phyloP scores from a whole-genome alignment of 2,329 filamentous ascomycete species.

The Xylariaceae sp. region DNA sequence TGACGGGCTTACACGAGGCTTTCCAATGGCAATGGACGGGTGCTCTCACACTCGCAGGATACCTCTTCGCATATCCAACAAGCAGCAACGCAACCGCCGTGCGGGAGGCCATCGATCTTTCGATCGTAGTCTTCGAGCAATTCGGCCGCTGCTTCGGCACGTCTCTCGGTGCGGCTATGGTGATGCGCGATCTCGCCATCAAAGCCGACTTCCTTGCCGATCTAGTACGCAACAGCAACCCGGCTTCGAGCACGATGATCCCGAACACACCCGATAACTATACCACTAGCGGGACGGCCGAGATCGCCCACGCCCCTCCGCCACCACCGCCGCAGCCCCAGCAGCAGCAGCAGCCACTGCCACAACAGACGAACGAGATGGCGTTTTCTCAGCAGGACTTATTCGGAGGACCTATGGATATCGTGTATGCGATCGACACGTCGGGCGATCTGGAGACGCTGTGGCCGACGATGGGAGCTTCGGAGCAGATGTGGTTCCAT shows the following conservation, averaged over 20 bases:
- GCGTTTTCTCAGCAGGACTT: constrained; percentile 11
- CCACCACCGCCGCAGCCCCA: no score
- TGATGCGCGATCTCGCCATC: constrained; percentile 23
- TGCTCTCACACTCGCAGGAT: constrained; percentile 23
- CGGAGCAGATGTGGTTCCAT: constrained; percentile 22
- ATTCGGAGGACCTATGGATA: constrained; percentile 19
- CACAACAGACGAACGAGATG: background rate
- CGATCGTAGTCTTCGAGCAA: constrained; percentile 22
- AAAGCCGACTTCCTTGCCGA: constrained; percentile 24
- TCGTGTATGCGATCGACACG: constrained; percentile 24
- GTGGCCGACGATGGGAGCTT: constrained; percentile 22
- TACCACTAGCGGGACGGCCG: no score
- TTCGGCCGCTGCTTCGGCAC: constrained; percentile 23
- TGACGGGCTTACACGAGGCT: constrained; percentile 36
- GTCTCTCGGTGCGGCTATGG: constrained; percentile 19
- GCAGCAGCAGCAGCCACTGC: background rate
- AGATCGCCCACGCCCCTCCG: no score
- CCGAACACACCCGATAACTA: background rate
- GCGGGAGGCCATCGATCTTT: constrained; percentile 20
- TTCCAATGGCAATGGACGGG: constrained; percentile 43
- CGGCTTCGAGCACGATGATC: background rate
- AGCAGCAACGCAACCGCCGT: constrained; percentile 15
- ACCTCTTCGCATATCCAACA: constrained; percentile 23
- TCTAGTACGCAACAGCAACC: constrained; percentile 12
- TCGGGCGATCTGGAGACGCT: constrained; percentile 21